These are phyloP conservation scores for Cymodocea nodosa DNA, from an alignment of 116 monocot species.

Conservation along the genomic window DNA sequence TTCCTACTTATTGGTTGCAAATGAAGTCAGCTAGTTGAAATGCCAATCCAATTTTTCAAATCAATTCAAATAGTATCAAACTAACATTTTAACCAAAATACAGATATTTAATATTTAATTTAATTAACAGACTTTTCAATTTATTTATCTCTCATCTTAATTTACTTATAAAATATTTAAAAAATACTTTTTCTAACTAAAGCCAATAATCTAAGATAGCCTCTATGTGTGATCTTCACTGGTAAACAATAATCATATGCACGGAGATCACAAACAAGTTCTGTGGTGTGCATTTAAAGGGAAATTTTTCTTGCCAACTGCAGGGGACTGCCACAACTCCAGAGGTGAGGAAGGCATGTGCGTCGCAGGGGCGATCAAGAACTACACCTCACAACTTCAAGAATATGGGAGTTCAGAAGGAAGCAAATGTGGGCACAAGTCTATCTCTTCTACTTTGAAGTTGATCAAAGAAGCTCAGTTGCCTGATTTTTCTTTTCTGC, in stretches of 20 bases:
- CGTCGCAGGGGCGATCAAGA: conserved; percentile 80
- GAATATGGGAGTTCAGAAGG: conserved; percentile 25
- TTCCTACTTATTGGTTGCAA: no score
- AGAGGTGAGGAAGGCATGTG: conserved; percentile 36
- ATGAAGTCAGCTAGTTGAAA: no score
- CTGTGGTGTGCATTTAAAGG: neutral
- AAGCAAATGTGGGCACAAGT: conserved; percentile 23
- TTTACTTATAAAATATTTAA: no score
- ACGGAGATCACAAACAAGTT: neutral
- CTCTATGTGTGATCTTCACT: no score
- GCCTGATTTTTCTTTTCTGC: neutral
- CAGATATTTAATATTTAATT: no score
- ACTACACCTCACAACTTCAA: conserved; percentile 59
- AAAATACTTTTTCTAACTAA: no score
- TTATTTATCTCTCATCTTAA: no score
- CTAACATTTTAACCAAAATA: no score
- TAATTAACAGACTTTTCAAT: no score
- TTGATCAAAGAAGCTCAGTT: neutral
- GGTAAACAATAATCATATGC: neutral
- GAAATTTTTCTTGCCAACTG: neutral
- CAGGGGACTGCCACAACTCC: conserved; percentile 60
- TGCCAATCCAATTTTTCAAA: no score
- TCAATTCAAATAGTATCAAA: no score
- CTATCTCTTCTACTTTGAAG: neutral
- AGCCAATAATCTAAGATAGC: no score